A percentile compares a stretch with the other conserved stretches of the same genome.
These are phyloP conservation scores for Pleurotus cornucopiae DNA, from an alignment of 768 basidiomycete species.

Conservation along the genomic window DNA sequence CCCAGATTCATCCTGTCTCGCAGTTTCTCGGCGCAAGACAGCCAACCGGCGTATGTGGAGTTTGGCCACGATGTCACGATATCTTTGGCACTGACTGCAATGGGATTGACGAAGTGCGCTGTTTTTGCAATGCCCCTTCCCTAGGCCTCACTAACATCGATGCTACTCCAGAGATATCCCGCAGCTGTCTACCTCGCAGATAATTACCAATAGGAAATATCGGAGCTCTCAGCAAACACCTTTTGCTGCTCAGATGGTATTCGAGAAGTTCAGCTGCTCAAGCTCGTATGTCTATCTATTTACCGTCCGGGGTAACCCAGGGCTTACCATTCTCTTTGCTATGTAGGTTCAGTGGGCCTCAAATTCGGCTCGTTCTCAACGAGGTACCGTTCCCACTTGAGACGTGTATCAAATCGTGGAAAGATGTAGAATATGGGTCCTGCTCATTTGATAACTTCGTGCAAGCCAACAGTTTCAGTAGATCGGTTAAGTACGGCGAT, in stretches of 20 bases:
- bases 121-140: background rate
- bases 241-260: conserved; percentile 39
- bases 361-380: conserved; percentile 38
- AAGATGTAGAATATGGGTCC: conserved; percentile 28
- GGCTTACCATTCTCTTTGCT: background rate
- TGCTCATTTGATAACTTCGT: conserved; percentile 34
- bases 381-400: conserved; percentile 32
- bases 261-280: conserved; percentile 36
- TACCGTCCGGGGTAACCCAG: background rate
- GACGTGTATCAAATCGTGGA: conserved; percentile 23
- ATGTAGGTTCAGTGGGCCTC: conserved; percentile 27
- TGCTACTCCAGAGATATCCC: conserved; percentile 23
- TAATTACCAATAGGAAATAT: conserved; percentile 25
- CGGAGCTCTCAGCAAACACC: conserved; percentile 35
- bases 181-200: conserved; percentile 23
- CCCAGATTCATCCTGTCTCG: conserved; percentile 7
- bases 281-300: conserved; percentile 20
- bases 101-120: conserved; percentile 28
- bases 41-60: conserved; percentile 31
- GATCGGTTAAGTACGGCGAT: conserved; percentile 23
- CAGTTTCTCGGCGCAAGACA: conserved; percentile 27
- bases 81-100: conserved; percentile 30
- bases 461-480: conserved; percentile 21
- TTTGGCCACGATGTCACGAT: conserved; percentile 40
- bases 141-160: background rate